phyloP scores from a whole-genome alignment of 1,284 basidiomycete genomes.

The Phylloboletellus chloephorus region DNA sequence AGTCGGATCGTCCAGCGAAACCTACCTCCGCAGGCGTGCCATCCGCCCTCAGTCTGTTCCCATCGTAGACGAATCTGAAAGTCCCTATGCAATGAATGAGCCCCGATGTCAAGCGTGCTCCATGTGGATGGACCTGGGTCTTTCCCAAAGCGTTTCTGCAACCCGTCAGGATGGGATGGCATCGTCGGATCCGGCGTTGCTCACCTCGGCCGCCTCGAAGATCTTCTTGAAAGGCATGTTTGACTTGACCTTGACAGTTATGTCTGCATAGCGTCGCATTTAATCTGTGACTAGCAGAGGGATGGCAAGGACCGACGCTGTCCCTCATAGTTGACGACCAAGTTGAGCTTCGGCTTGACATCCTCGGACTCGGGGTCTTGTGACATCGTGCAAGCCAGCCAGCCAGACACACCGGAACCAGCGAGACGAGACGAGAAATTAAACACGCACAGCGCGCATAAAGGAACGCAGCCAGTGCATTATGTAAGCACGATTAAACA shows the following conservation, averaged over 20 bases:
- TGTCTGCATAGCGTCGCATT: slow-evolving; percentile 37
- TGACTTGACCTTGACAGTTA: slow-evolving; percentile 61
- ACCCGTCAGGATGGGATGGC: slow-evolving; percentile 1
- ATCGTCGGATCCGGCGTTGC: slow-evolving; percentile 16
- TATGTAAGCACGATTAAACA: slow-evolving; percentile 22
- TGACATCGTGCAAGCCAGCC: slow-evolving; percentile 41
- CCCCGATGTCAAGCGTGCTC: background rate
- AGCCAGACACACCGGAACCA: no score
- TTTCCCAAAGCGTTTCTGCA: slow-evolving; percentile 55
- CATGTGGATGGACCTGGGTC: slow-evolving; percentile 39
- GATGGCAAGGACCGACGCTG: slow-evolving; percentile 30
- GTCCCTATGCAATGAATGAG: slow-evolving; percentile 36
- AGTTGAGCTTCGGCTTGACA: slow-evolving; percentile 62
- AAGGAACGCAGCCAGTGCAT: slow-evolving; percentile 14
- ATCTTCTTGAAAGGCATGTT: slow-evolving; percentile 62
- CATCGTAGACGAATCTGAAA: slow-evolving; percentile 54
- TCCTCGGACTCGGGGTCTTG: slow-evolving; percentile 53
- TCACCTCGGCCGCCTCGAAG: slow-evolving; percentile 59
- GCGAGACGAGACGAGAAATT: background rate
- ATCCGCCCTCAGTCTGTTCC: slow-evolving; percentile 41
- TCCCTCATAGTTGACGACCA: slow-evolving; percentile 49
- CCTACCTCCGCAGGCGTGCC: slow-evolving; percentile 50
- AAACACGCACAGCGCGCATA: slow-evolving; percentile 11
- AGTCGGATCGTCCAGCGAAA: slow-evolving; percentile 3
- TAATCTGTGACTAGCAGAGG: slow-evolving; percentile 3